Evolutionary conservation across 1,139 yeast genomes (phyloP).

Genomic region (Lodderomyces orthopsilosis): DNA sequence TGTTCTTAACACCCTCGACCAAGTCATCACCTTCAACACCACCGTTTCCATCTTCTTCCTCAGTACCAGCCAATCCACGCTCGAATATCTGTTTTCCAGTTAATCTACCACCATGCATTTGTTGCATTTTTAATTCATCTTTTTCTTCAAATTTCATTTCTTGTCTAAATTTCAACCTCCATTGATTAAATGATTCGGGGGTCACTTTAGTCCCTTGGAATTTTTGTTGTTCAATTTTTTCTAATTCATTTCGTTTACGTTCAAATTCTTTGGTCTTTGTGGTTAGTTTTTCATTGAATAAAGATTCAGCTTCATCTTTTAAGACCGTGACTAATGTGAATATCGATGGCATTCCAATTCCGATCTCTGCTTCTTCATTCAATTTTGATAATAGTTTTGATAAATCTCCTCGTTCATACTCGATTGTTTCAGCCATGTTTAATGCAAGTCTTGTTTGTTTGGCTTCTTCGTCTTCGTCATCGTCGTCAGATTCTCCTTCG

Average conservation of each 20-base stretch:
- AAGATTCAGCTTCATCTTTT: slow-evolving; percentile 74
- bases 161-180: slow-evolving; percentile 67
- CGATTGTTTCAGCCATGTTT: slow-evolving; percentile 54
- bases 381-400: slow-evolving; percentile 37
- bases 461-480: slow-evolving; percentile 21
- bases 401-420: slow-evolving; percentile 48
- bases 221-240: slow-evolving; percentile 69
- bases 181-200: slow-evolving; percentile 58
- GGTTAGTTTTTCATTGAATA: slow-evolving; percentile 58
- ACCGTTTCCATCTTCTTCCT: slow-evolving; percentile 43
- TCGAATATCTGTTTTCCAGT: slow-evolving; percentile 91
- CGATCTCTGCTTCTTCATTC: slow-evolving; percentile 66
- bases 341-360: slow-evolving; percentile 83
- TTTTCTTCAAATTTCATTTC: slow-evolving; percentile 56
- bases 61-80: slow-evolving; percentile 71
- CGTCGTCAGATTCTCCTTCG: slow-evolving; percentile 34
- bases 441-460: slow-evolving; percentile 13
- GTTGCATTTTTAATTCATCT: slow-evolving; percentile 47
- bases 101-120: slow-evolving; percentile 70
- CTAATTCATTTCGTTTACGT: slow-evolving; percentile 52
- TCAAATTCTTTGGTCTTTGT: slow-evolving; percentile 58
- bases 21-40: slow-evolving; percentile 7
- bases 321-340: slow-evolving; percentile 74
- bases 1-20: slow-evolving; percentile 21
- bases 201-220: slow-evolving; percentile 84